Percentiles rank a stretch among this genome's conserved stretches.
phyloP scores from a whole-genome alignment of 176 grass and related monocot species.

The Chloris gayana region DNA sequence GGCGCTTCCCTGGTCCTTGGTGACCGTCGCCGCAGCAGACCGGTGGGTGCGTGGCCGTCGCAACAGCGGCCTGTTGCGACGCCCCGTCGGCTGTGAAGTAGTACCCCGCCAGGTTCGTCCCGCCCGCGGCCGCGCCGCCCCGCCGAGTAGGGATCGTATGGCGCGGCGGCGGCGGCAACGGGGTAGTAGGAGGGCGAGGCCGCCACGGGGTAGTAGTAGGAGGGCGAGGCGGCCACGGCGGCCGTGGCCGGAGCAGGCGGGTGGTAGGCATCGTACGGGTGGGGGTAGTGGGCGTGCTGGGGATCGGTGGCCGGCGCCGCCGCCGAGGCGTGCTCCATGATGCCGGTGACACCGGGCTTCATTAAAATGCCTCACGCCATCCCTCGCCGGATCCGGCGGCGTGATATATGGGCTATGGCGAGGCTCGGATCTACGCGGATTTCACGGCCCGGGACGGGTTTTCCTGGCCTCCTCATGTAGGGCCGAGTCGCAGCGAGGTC shows the following conservation, averaged over 20 bases:
- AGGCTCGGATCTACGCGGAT: no score
- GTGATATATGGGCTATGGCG: no score
- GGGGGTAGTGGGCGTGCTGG: constrained; percentile 16
- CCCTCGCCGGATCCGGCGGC: no score
- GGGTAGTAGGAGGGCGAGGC: background rate
- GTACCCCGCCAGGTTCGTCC: constrained; percentile 23
- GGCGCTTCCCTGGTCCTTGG: constrained; percentile 34
- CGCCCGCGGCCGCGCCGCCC: background rate
- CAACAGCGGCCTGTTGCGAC: constrained; percentile 23
- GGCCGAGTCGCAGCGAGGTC: no score
- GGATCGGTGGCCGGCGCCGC: background rate
- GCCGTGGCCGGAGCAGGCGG: constrained; percentile 13
- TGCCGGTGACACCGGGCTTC: no score
- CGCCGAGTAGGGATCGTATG: constrained; percentile 34
- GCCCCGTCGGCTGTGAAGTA: constrained; percentile 34
- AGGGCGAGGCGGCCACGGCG: constrained; percentile 11
- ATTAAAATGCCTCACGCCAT: no score
- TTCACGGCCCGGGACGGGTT: no score
- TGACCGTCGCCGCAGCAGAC: background rate
- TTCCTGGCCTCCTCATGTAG: no score
- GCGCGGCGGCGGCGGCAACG: background rate
- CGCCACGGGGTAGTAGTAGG: constrained; percentile 25
- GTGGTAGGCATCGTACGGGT: constrained; percentile 34
- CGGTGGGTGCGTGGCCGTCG: constrained; percentile 2
- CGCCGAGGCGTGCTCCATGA: constrained; percentile 32